Percentiles rank a stretch among this genome's conserved stretches.
Evolutionary conservation across 2,329 filamentous ascomycete genomes (phyloP).

Genomic region (Colletotrichum coccodes): DNA sequence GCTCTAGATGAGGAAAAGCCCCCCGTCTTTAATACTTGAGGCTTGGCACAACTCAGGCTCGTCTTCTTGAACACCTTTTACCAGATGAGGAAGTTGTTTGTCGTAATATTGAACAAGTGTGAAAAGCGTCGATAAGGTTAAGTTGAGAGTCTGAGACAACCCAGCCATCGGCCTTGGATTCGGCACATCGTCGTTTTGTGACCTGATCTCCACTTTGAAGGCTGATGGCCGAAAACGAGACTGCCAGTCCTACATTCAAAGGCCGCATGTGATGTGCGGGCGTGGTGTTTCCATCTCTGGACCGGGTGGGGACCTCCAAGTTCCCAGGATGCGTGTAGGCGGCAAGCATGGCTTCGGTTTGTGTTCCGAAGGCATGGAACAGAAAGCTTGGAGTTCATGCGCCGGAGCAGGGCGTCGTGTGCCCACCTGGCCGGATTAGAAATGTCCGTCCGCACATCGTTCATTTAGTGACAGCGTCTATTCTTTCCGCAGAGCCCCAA

Average conservation of each 20-base stretch:
- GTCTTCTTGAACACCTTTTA: background rate
- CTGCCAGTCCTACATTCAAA: background rate
- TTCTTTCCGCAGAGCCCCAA: background rate
- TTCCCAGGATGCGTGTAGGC: background rate
- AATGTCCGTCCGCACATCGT: background rate
- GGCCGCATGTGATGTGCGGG: background rate
- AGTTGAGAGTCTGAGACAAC: conserved; percentile 7
- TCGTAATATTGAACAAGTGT: background rate
- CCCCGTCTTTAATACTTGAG: conserved; percentile 3
- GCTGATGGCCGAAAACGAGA: background rate
- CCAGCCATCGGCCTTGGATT: background rate
- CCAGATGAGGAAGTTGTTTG: too few species aligned
- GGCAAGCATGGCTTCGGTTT: background rate
- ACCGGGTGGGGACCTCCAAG: background rate
- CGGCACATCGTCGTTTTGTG: background rate
- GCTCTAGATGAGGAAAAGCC: too few species aligned
- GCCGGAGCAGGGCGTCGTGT: background rate
- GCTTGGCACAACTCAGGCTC: too few species aligned
- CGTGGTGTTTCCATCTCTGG: background rate
- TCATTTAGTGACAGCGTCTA: conserved; percentile 4
- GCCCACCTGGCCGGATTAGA: background rate
- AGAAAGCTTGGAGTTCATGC: background rate
- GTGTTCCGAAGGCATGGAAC: background rate
- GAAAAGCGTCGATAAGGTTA: conserved; percentile 3
- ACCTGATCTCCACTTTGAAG: background rate